Evolutionary conservation across 2,329 filamentous ascomycete species (phyloP).

Genomic region (Ophiostoma novo-ulmi): DNA sequence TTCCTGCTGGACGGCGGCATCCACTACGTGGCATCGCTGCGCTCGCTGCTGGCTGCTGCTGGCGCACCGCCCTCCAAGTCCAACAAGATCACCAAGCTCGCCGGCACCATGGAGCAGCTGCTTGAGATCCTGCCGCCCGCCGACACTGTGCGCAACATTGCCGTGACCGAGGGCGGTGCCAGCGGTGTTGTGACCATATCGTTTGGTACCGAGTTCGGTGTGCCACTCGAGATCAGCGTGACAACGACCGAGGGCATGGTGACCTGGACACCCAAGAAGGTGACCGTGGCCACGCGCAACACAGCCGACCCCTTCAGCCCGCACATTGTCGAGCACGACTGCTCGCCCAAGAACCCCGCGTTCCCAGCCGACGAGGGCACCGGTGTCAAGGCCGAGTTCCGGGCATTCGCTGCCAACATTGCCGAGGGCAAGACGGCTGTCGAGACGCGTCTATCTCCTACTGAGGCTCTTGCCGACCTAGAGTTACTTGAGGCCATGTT

Average conservation of each 20-base stretch:
- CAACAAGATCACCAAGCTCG: conserved; percentile 43
- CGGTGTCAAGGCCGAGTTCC: conserved; percentile 33
- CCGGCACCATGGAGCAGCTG: conserved; percentile 52
- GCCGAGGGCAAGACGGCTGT: conserved; percentile 25
- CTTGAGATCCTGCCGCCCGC: conserved; percentile 57
- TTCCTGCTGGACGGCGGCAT: conserved; percentile 73
- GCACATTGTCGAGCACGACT: conserved; percentile 23
- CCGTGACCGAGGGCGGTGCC: conserved; percentile 30
- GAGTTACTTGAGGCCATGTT: conserved; percentile 33
- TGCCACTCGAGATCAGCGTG: conserved; percentile 30
- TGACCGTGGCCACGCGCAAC: conserved; percentile 27
- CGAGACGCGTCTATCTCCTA: conserved; percentile 30
- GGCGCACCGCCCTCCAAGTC: conserved; percentile 28
- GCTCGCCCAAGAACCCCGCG: conserved; percentile 25
- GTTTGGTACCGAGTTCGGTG: conserved; percentile 35
- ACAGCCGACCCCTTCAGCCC: neutral
- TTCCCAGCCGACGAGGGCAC: conserved; percentile 23
- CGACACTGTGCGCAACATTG: conserved; percentile 59
- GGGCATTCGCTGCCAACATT: conserved; percentile 32
- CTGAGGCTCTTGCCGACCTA: conserved; percentile 33
- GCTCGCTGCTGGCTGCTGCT: conserved; percentile 50
- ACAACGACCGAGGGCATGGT: conserved; percentile 33
- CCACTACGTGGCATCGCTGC: conserved; percentile 61
- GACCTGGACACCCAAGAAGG: conserved; percentile 28
- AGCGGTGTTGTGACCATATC: conserved; percentile 31